Evolutionary conservation across 441 rosid genomes (phyloP).

Genomic region (Pelargonium exstipulatum): DNA sequence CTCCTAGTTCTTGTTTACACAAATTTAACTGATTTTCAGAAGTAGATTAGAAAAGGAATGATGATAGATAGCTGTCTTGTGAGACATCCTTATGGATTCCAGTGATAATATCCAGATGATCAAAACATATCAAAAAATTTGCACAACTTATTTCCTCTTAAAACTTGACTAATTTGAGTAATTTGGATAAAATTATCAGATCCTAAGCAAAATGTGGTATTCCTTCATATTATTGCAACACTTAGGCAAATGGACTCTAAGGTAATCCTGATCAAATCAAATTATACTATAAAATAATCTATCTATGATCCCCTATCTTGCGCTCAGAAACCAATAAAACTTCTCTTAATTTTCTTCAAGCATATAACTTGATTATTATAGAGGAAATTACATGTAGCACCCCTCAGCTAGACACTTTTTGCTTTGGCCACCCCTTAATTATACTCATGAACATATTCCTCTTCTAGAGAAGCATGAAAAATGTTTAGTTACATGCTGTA

Average conservation of each 20-base stretch:
- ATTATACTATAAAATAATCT: background rate
- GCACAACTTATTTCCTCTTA: background rate
- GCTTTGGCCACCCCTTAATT: no score
- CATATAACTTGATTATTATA: background rate
- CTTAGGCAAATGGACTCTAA: background rate
- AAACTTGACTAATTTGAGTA: background rate
- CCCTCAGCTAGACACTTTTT: no score
- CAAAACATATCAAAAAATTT: background rate
- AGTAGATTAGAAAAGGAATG: background rate
- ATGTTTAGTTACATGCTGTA: background rate
- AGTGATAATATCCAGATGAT: background rate
- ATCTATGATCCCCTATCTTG: conserved; percentile 1
- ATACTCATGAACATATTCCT: background rate
- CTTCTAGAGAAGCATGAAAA: background rate
- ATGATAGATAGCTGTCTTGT: background rate
- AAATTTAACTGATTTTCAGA: background rate
- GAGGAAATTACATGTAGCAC: no score
- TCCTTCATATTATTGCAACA: background rate
- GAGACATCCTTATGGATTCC: background rate
- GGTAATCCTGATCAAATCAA: background rate
- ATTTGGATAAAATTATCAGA: background rate
- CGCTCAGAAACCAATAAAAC: background rate
- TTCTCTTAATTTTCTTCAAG: background rate
- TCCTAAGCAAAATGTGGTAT: background rate
- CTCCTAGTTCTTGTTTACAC: background rate